These are phyloP conservation scores for Diaporthe amygdali DNA, from an alignment of 2,329 filamentous ascomycete genomes.

Conservation along the genomic window DNA sequence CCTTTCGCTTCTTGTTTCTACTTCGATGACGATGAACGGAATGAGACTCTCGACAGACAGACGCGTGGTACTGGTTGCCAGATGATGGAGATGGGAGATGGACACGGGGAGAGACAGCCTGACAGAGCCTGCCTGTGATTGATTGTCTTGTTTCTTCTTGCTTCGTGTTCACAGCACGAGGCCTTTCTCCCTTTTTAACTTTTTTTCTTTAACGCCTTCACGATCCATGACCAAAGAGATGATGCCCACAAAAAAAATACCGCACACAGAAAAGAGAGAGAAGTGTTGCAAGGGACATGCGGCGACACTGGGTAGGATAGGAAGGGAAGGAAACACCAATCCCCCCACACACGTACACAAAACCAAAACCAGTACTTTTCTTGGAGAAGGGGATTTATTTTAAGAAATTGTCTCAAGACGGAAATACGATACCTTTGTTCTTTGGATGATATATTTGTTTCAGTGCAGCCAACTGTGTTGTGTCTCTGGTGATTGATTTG, in stretches of 20 bases:
- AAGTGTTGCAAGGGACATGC: not conserved
- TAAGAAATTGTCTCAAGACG: slow-evolving; percentile 26
- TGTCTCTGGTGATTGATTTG: no score
- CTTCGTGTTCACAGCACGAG: not conserved
- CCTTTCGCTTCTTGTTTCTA: slow-evolving; percentile 24
- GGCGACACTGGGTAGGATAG: not conserved
- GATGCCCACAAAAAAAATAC: not conserved
- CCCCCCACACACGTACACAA: not conserved
- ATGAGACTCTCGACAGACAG: not conserved
- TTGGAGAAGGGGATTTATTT: slow-evolving; percentile 5
- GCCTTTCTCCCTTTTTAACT: not conserved
- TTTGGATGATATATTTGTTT: not conserved
- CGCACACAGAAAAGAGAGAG: not conserved
- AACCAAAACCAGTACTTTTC: not conserved
- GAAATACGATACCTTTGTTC: slow-evolving; percentile 10
- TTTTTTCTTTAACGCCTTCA: not conserved
- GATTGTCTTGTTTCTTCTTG: not conserved
- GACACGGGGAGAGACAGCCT: not conserved
- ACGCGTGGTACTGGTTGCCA: slow-evolving; percentile 5
- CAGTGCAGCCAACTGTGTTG: no score
- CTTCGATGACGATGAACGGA: slow-evolving; percentile 8
- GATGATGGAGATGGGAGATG: not conserved
- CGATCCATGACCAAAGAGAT: slow-evolving; percentile 2
- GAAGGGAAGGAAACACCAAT: not conserved
- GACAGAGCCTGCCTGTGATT: not conserved